Conservation (phyloP, 768 basidiomycete species). For the Amanita pallidorosea region DNA sequence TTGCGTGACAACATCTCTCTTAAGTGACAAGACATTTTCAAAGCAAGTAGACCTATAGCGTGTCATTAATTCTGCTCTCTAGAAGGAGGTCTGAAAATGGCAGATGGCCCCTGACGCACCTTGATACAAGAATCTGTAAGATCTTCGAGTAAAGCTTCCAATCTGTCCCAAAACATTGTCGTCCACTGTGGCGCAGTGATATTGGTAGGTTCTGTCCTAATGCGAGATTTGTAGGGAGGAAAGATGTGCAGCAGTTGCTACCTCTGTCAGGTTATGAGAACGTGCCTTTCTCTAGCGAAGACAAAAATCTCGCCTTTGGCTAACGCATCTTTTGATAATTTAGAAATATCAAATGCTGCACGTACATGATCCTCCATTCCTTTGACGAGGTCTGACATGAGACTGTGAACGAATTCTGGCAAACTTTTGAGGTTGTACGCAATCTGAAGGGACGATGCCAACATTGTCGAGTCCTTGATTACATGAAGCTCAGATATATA, state of each 20-base stretch:
- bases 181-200: constrained; percentile 82
- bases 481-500: neutral
- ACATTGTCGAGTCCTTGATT: constrained; percentile 73
- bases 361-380: constrained; percentile 76
- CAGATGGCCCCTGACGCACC: constrained; percentile 21
- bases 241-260: neutral
- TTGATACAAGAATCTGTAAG: constrained; percentile 90
- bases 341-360: constrained; percentile 75
- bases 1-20: constrained; percentile 73
- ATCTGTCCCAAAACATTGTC: constrained; percentile 65
- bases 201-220: constrained; percentile 85
- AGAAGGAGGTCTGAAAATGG: neutral
- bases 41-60: constrained; percentile 77
- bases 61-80: neutral
- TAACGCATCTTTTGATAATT: constrained; percentile 79
- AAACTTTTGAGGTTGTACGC: constrained; percentile 87
- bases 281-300: constrained; percentile 1
- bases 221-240: constrained; percentile 61
- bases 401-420: constrained; percentile 69
- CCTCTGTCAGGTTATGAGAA: constrained; percentile 11
- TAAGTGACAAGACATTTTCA: constrained; percentile 86
- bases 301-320: constrained; percentile 47
- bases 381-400: constrained; percentile 72
- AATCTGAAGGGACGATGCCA: constrained; percentile 92
- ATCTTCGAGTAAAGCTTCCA: constrained; percentile 80